Evolutionary conservation across 2,329 filamentous ascomycete genomes (phyloP).

Genomic region (Aspergillus amoenus): DNA sequence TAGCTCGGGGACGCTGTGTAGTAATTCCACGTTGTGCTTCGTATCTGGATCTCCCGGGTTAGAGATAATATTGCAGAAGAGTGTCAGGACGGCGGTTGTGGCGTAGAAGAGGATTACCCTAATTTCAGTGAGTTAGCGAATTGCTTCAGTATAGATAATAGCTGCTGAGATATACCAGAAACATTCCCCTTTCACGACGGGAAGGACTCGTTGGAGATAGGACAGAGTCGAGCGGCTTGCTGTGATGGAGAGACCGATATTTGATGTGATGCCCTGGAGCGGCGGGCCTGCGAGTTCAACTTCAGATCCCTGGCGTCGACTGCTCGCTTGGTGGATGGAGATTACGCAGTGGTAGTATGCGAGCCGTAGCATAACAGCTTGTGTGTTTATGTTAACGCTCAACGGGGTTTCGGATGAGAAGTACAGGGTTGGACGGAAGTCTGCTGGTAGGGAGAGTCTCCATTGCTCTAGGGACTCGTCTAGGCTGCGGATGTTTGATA

Average conservation of each 20-base stretch:
- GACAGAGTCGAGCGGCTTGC: background rate
- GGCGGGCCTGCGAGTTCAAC: too few species aligned
- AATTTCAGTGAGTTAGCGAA: background rate
- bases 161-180: background rate
- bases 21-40: background rate
- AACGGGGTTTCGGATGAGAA: conserved; percentile 24
- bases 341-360: conserved; percentile 54
- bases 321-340: conserved; percentile 51
- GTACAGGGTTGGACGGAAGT: conserved; percentile 45
- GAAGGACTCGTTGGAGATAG: background rate
- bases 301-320: conserved; percentile 40
- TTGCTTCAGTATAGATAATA: too few species aligned
- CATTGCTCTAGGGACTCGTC: conserved; percentile 54
- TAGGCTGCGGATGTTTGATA: conserved; percentile 51
- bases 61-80: conserved; percentile 51
- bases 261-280: background rate
- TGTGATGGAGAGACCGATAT: background rate
- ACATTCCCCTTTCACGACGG: background rate
- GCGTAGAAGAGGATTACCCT: conserved; percentile 55
- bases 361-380: conserved; percentile 45
- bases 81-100: conserved; percentile 47
- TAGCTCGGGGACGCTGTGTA: background rate
- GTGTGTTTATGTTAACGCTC: conserved; percentile 34
- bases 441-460: conserved; percentile 44
- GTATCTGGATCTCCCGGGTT: conserved; percentile 41